Conservation (phyloP, 305 asterid genomes). For the Stenogyne calaminthoides region DNA sequence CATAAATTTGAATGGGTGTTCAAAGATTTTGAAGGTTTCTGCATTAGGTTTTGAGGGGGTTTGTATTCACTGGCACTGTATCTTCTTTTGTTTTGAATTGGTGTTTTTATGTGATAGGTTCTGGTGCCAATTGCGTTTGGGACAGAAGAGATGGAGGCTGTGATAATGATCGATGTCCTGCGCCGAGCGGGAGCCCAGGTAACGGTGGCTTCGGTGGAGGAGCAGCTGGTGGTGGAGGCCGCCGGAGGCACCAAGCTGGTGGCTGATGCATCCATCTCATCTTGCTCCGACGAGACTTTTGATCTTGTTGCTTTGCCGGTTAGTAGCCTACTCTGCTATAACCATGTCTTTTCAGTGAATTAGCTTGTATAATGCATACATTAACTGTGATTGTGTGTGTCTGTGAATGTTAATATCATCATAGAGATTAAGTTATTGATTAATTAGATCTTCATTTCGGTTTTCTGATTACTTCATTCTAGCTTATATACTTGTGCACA, state of each 20-base stretch:
- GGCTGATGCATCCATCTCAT: constrained; percentile 68
- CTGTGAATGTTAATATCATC: neutral
- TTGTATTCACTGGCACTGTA: neutral
- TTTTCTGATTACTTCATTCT: neutral
- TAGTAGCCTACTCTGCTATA: constrained; percentile 22
- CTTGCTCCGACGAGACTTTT: constrained; percentile 59
- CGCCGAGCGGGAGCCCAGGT: constrained; percentile 89
- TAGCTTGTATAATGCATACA: neutral
- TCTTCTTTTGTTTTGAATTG: neutral
- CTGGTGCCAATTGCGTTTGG: constrained; percentile 90
- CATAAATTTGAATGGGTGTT: neutral
- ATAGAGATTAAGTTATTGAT: neutral
- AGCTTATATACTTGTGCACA: neutral
- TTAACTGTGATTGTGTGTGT: neutral
- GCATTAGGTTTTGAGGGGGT: neutral
- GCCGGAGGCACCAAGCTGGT: constrained; percentile 80
- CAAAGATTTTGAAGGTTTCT: neutral
- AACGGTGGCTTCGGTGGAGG: constrained; percentile 89
- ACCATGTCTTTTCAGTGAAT: neutral
- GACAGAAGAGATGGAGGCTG: constrained; percentile 95
- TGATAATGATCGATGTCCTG: constrained; percentile 65
- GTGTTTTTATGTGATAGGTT: constrained; percentile 44
- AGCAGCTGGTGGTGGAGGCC: constrained; percentile 71
- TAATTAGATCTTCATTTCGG: neutral
- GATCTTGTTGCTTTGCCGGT: constrained; percentile 91